Evolutionary conservation across 2,329 filamentous ascomycete genomes (phyloP).

Genomic region (Pseudofabraea citricarpa): DNA sequence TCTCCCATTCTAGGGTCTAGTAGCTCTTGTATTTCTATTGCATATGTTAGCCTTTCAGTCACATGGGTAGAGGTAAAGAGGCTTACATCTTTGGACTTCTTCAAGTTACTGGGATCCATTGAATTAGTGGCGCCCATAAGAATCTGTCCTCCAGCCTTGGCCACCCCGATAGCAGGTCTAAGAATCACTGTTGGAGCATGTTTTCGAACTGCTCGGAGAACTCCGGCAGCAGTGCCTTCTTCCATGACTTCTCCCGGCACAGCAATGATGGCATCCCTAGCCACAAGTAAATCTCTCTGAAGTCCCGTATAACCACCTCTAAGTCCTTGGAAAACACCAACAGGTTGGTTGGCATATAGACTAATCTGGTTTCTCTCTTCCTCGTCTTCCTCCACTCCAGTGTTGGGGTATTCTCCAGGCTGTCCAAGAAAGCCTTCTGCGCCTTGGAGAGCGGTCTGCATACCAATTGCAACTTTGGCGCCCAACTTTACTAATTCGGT

Average conservation of each 20-base stretch:
- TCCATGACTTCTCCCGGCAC: constrained; percentile 91
- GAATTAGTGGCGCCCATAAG: constrained; percentile 89
- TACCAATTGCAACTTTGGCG: constrained; percentile 90
- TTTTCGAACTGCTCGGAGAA: constrained; percentile 71
- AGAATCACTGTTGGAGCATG: constrained; percentile 92
- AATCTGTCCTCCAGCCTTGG: constrained; percentile 82
- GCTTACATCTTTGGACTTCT: constrained; percentile 85
- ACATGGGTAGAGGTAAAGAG: constrained; percentile 24
- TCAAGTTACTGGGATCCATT: constrained; percentile 75
- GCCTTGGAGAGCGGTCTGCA: constrained; percentile 85
- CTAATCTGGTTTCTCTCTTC: constrained; percentile 77
- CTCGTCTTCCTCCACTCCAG: constrained; percentile 53
- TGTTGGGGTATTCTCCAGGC: constrained; percentile 27
- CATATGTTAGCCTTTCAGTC: no score
- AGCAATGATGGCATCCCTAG: constrained; percentile 88
- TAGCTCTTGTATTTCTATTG: no score
- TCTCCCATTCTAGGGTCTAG: no score
- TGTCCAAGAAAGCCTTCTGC: constrained; percentile 73
- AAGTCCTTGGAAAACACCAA: constrained; percentile 81
- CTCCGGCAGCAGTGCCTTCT: constrained; percentile 73
- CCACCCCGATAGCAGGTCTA: constrained; percentile 83
- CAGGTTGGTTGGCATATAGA: constrained; percentile 89
- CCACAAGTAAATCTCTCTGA: constrained; percentile 79
- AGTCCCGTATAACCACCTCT: constrained; percentile 78
- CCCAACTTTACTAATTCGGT: constrained; percentile 92